Percentiles rank a stretch among this genome's conserved stretches.
These are phyloP conservation scores for Candida glaebosa DNA, from an alignment of 805 yeast genomes.

Conservation along the genomic window DNA sequence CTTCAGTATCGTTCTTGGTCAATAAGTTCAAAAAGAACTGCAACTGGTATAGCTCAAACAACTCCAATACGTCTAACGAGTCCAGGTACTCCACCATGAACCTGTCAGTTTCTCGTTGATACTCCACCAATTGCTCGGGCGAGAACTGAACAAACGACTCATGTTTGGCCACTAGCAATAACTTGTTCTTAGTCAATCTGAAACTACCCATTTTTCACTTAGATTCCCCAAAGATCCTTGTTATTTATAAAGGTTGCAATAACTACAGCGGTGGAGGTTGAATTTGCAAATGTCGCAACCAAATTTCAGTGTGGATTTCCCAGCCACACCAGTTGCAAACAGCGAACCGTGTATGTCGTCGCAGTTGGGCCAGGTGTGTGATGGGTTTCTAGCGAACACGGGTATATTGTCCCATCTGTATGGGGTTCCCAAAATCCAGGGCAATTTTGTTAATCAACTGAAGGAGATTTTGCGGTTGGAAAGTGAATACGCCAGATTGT, in stretches of 20 bases:
- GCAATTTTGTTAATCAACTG: constrained; percentile 5
- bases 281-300: too few species aligned
- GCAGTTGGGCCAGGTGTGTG: not conserved
- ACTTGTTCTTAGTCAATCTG: constrained; percentile 35
- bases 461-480: constrained; percentile 17
- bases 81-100: constrained; percentile 29
- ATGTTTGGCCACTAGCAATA: constrained; percentile 47
- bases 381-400: not conserved
- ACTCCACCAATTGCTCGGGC: constrained; percentile 41
- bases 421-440: constrained; percentile 25
- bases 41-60: constrained; percentile 61
- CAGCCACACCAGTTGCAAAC: not conserved
- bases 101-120: constrained; percentile 38
- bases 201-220: constrained; percentile 2
- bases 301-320: not conserved
- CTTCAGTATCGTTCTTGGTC: constrained; percentile 66
- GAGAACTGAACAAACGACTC: constrained; percentile 48
- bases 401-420: constrained; percentile 21
- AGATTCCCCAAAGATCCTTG: not conserved
- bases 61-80: constrained; percentile 41
- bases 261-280: not conserved
- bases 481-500: constrained; percentile 20
- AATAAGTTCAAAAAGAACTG: constrained; percentile 63
- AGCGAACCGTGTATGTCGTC: not conserved
- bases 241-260: not conserved